Evolutionary conservation across 1,284 basidiomycete species (phyloP), one percentile per base, ranked within the genome.

Genomic region (Ganoderma sp.): DNA sequence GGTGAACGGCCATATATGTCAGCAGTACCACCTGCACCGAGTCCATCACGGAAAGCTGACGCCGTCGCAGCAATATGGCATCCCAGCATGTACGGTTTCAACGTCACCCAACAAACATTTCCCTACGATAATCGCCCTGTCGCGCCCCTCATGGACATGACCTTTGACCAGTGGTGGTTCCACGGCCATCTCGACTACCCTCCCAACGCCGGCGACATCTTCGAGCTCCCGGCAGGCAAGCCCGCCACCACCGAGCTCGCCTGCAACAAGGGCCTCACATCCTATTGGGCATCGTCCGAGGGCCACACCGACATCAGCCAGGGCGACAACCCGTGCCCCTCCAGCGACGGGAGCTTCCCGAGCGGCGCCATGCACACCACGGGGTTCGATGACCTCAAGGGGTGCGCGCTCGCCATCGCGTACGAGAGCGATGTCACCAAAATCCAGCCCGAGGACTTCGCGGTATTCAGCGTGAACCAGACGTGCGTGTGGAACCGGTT

Each of bases 401-500:
- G 92, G 5, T 91, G 90, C 72, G 88, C 84, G 7, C 79, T 94
- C 43, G 89, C 85, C 2, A 92, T 94, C 70, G 86, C 89, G 9
- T 92, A 93, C 81, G 87, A 90, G 75, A 83, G 76, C 66, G 82
- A 92, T 73, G 83, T 81, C 3, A 78, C 73, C 1, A 73, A 83
- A 0, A 83, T 93, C 15, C 76, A 86, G 73, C 91, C 90, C 0
- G 85, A 84, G 64, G 90, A 92, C 78, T 88, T 93, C 71, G 83
- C 85, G 2, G 80, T 94, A 17, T 92, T 93, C 80, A 89, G 86
- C 71, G 84, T 90, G 22, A 92, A 92, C 76, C 88, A 91, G 52
- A 88, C 86, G 0, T 92, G 90, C 70, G 90, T 91, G 1, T 93
- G 88, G 89, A 81, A 81, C 52, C 83, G 87, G 28, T 85, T 86